Base-by-base conservation (phyloP, 257 asterid species). In the Fraxinus pennsylvanica region DNA sequence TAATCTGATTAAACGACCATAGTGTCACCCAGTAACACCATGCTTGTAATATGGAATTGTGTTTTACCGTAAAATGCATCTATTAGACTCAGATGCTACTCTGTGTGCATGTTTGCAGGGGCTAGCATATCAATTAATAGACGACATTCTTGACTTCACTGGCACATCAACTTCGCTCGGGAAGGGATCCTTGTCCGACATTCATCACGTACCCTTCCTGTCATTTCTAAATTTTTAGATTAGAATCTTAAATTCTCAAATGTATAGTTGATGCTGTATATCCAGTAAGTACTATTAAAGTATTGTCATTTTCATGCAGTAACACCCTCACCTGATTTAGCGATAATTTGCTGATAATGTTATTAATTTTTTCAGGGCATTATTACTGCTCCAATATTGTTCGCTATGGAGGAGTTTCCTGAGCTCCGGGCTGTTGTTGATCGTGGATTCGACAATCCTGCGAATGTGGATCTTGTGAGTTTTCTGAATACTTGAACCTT, bases 321-420 rank as follows among this genome's bases (percentile, higher is more conserved):
- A 22, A 2, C 15, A 5, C 9, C 15, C 36, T 9, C 33, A 25
- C 35, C 8, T 10, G 35, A 63, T 25, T 63, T 63, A 27, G n/a
- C 17, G 19, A 19, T 77, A 32, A 77, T 57, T 29, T 76, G 73
- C 66, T 17, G 21, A 68, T 76, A 14, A 47, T 74, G 66, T 13
- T 6, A 15, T 33, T 59, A 52, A 43, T 68, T 38, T 57, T n/a
- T 57, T 45, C 85, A 93, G 97, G 98, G 99, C 22, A 89, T 93
- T 66, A 66, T 96, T 61, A 96, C 99, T 70, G 99, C 99, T 82
- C 98, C 99, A 9, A 91, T 93, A 79, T 80, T 95, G 82, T 93
- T 93, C 19, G 99, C 99, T 47, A 91, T 91, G 80, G 99, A 96
- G 84, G 99, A 93, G 83, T 92, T 73, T 81, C 98, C 99, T 33